Evolutionary conservation across 2,329 filamentous ascomycete species (phyloP), one percentile per base, ranked within the genome.

Genomic region (Ophiostoma sp.): DNA sequence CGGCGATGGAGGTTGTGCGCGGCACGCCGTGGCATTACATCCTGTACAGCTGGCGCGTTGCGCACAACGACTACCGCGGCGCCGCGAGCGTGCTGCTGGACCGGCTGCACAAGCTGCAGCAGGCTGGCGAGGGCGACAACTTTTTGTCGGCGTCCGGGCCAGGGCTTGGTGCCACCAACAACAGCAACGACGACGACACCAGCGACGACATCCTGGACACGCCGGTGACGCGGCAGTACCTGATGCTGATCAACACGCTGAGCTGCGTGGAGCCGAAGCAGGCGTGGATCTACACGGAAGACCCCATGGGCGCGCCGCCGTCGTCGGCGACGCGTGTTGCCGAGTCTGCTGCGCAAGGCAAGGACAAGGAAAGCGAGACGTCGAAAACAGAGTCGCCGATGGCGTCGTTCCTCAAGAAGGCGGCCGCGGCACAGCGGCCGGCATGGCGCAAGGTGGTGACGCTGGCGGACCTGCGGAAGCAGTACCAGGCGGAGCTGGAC

Each of bases 181-280:
- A 20, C n/a, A 36, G 27, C 39, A 1, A 6, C 7, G 66, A 20
- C 52, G 67, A 39, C 35, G 64, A 48, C 67, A 15, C 5, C 60
- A 52, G 8, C 48, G 36, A 72, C n/a, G 87, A 89, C 72, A 82
- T 83, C 4, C 80, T 88, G 13, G 87, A 90, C 74, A 90, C 87
- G 0, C 83, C 84, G 0, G 84, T 91, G 41, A 88, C 90, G 66
- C 87, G 91, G 74, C 90, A 92, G 76, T 95, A 96, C 76, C 82
- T 98, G n/a, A 85, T 93, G 72, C 86, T 99, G 64, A 96, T 99
- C 81, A 99, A 99, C 78, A 90, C 93, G 0, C 83, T 99, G 72
- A 92, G 91, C 74, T 97, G 93, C 73, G 93, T 97, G 57, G 88
- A 91, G 67, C 83, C 89, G 71, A 88, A 92, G 73, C 91, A 97